These are phyloP conservation scores for Fusarium virguliforme DNA, from an alignment of 2,329 filamentous ascomycete species.

Conservation along the genomic window DNA sequence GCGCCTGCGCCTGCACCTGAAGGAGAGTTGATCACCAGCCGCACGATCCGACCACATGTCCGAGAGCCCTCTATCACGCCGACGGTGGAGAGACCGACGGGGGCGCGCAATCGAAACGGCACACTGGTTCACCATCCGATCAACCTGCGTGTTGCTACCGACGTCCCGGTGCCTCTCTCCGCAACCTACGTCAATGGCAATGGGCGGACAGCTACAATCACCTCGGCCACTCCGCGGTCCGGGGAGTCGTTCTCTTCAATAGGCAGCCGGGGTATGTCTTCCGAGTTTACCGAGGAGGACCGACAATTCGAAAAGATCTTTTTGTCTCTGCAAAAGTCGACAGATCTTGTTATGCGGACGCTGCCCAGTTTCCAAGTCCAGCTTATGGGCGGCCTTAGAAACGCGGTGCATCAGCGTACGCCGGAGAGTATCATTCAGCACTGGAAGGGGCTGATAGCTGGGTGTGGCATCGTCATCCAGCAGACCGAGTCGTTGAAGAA, in stretches of 20 bases:
- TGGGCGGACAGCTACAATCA: conserved; percentile 68
- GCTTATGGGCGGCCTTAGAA: conserved; percentile 75
- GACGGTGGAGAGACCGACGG: conserved; percentile 64
- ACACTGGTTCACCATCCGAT: conserved; percentile 65
- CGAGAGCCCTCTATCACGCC: conserved; percentile 70
- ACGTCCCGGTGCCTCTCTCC: conserved; percentile 61
- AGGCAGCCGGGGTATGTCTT: conserved; percentile 62
- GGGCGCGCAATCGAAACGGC: conserved; percentile 55
- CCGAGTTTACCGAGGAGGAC: conserved; percentile 83
- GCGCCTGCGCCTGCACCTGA: conserved; percentile 4
- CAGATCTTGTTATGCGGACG: conserved; percentile 80
- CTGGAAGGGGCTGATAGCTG: conserved; percentile 80
- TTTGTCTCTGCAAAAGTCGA: conserved; percentile 80
- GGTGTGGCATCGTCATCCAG: conserved; percentile 79
- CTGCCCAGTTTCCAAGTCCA: conserved; percentile 80
- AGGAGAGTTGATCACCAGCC: conserved; percentile 53
- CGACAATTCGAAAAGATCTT: conserved; percentile 87
- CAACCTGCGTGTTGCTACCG: conserved; percentile 71
- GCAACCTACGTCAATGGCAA: conserved; percentile 66
- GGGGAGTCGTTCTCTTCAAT: conserved; percentile 83
- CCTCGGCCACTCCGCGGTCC: conserved; percentile 81
- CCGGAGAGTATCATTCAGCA: conserved; percentile 74
- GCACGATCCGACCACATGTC: conserved; percentile 67
- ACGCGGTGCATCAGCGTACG: conserved; percentile 73
- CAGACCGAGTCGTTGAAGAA: conserved; percentile 81